Base-by-base conservation (phyloP, 805 yeast genomes). In the Metahyphopichia silvanorum region DNA sequence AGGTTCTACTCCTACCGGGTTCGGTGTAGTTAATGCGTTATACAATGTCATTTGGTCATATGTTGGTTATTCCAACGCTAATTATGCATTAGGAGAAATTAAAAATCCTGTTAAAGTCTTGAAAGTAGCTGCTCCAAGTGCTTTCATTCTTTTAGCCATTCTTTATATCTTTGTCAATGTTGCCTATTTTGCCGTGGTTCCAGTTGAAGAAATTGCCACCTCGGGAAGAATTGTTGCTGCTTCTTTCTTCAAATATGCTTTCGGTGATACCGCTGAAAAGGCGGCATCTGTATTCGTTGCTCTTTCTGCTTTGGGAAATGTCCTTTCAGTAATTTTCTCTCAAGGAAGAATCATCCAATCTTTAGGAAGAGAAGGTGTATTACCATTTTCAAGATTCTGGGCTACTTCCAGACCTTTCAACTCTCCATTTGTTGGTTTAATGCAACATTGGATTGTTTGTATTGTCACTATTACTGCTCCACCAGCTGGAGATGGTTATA, bases 401-500 rank as follows among this genome's bases (percentile, higher is more conserved):
- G 86, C 89, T 4, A 63, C 82, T 31, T 76, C 79, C 26, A 77
- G 60, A 50, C 94, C 94, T 4, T 82, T 83, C 57, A 74, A 73
- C 44, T 69, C 93, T 2, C 95, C 95, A 27, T 58, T 76, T 41
- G 74, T 78, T 26, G 94, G 91, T 32, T 63, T 86, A 33, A 67
- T 79, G 46, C 82, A 82, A 55, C 94, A 86, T 53, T 85, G 86
- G 76, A 56, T 80, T 28, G 80, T 85, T 12, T 83, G 89, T 63
- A 59, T 82, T 25, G 67, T 86, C 32, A 79, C 87, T 30, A 76
- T 86, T 39, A 51, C 84, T 28, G 93, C 91, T 4, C 86, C 86
- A 25, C 91, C 93, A 13, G 85, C 89, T 16, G 94, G 93, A 36
- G 94, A 85, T 52, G 94, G 94, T 29, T 86, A 84, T 64, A 82